Evolutionary conservation across 2,329 filamentous ascomycete species (phyloP), one percentile per base, ranked within the genome.

Genomic region (Paraphaeosphaeria minitans): DNA sequence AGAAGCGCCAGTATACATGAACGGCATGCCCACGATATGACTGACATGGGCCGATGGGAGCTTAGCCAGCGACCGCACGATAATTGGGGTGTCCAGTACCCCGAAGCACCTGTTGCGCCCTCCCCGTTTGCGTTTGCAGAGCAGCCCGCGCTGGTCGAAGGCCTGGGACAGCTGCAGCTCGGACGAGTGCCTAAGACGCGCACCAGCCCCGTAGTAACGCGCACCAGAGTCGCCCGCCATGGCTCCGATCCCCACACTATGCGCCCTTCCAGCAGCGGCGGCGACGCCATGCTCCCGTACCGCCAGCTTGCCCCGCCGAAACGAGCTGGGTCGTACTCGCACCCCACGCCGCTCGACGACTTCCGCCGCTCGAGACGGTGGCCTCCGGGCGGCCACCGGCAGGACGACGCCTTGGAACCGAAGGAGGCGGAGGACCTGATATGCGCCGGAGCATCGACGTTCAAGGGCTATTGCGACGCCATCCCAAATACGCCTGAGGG

Each of bases 311-410:
- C 64, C 19, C 65, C 69, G 10, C 59, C 67, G 19, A 68, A 70
- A 42, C 67, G 73, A 59, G 66, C 74, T 22, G 73, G 68, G 35
- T 77, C 74, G 22, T 76, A 75, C 58, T 76, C 73, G 37, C 72
- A 76, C 45, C 72, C 73, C 4, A 69, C 73, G 19, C 69, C 74
- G 14, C 69, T 77, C 53, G 74, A 76, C n/a, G 74, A 76, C 53
- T 76, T 72, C 52, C 70, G 75, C 53, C 67, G 57, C 47, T 70
- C 71, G 39, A 67, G 73, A 63, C 66, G 68, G 51, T 79, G 77
- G 77, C 77, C 77, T 24, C 77, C 77, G n/a, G 69, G 62, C 42
- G 75, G 77, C 35, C 77, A 71, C 68, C 65, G 69, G 22, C 60
- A 60, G 51, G 70, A 77, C 50, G 71, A 75, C 42, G 64, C 62